These are phyloP conservation scores for Colletotrichum lentis DNA, from an alignment of 2,329 filamentous ascomycete genomes.

Conservation along the genomic window DNA sequence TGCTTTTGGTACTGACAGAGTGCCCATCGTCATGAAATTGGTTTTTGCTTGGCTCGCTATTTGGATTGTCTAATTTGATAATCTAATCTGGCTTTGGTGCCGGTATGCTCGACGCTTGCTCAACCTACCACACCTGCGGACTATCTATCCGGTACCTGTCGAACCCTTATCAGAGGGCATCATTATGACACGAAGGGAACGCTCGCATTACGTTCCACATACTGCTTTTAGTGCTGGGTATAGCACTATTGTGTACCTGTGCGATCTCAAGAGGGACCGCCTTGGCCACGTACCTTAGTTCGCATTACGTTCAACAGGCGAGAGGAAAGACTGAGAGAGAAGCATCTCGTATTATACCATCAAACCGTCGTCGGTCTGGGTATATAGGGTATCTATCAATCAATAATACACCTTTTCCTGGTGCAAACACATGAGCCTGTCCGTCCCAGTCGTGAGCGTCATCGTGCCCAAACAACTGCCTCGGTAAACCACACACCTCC, in stretches of 20 bases:
- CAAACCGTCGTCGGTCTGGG: conserved; percentile 8
- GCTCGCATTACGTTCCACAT: not conserved
- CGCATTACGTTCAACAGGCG: not conserved
- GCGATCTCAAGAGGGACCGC: too few relatives aligned
- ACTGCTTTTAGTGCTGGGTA: too few relatives aligned
- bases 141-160: too few relatives aligned
- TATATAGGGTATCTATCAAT: conserved; percentile 35
- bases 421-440: conserved; percentile 15
- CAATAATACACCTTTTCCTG: conserved; percentile 7
- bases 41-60: not conserved
- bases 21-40: not conserved
- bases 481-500: conserved; percentile 18
- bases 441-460: conserved; percentile 26
- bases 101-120: too few relatives aligned
- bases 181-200: too few relatives aligned
- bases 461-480: conserved; percentile 4
- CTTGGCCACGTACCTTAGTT: too few relatives aligned
- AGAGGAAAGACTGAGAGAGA: not conserved
- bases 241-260: too few relatives aligned
- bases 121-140: too few relatives aligned
- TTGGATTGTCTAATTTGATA: not conserved
- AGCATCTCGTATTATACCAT: conserved; percentile 19
- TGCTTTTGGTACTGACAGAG: conserved; percentile 11
- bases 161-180: too few relatives aligned
- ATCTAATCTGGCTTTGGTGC: not conserved